Conservation (phyloP, 768 basidiomycete genomes). For the Boletus rex-veris region DNA sequence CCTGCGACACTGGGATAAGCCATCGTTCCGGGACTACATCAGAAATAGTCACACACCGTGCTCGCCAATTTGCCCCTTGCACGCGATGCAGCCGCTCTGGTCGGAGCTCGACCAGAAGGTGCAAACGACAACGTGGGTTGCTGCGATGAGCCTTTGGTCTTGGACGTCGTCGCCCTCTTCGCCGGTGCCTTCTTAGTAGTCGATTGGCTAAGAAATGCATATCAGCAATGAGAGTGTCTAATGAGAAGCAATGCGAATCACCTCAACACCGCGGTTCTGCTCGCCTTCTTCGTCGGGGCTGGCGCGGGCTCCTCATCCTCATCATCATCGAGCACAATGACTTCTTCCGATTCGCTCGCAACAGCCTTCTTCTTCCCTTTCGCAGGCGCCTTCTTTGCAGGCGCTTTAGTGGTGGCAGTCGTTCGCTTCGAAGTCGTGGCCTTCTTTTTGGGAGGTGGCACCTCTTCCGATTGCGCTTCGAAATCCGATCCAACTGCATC, state of each 20-base stretch:
- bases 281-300: constrained; percentile 52
- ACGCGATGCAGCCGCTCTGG: constrained; percentile 65
- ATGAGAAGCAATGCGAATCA: constrained; percentile 32
- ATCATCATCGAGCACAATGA: constrained; percentile 54
- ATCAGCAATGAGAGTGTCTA: constrained; percentile 24
- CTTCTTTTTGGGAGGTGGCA: constrained; percentile 43
- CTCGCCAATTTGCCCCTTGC: constrained; percentile 60
- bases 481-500: constrained; percentile 53
- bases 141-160: constrained; percentile 29
- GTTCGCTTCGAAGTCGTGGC: constrained; percentile 34
- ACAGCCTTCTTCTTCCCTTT: constrained; percentile 54
- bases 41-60: constrained; percentile 30
- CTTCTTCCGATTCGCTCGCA: constrained; percentile 48
- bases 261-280: constrained; percentile 65
- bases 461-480: constrained; percentile 42
- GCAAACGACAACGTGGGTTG: constrained; percentile 59
- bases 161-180: constrained; percentile 40
- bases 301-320: constrained; percentile 47
- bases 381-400: constrained; percentile 45
- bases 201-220: constrained; percentile 29
- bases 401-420: constrained; percentile 28
- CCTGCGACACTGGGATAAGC: constrained; percentile 2
- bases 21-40: background rate
- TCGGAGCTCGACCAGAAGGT: constrained; percentile 55
- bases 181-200: constrained; percentile 52